These are phyloP conservation scores for Hysterangium stoloniferum DNA, from an alignment of 768 basidiomycete species.

Conservation along the genomic window DNA sequence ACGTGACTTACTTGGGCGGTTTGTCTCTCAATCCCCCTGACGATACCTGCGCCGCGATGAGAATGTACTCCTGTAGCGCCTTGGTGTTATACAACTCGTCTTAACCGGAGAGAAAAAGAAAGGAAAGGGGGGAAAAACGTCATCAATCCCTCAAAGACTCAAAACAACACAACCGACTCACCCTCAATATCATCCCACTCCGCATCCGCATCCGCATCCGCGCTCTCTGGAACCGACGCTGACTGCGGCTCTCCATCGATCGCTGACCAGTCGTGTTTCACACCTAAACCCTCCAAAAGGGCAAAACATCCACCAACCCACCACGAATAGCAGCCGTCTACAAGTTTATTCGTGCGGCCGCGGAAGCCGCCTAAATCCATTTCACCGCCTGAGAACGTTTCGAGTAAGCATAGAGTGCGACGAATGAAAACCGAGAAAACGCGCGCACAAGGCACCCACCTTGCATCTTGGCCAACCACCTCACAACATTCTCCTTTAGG, in stretches of 20 bases:
- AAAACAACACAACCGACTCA: slow-evolving; percentile 28
- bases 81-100: slow-evolving; percentile 46
- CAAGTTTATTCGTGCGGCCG: slow-evolving; percentile 95
- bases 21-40: slow-evolving; percentile 90
- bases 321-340: slow-evolving; percentile 99
- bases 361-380: slow-evolving; percentile 87
- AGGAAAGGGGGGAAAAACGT: neutral
- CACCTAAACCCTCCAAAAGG: slow-evolving; percentile 55
- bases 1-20: slow-evolving; percentile 73
- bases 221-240: slow-evolving; percentile 23
- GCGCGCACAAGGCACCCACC: neutral
- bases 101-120: slow-evolving; percentile 14
- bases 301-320: slow-evolving; percentile 92
- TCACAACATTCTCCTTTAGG: slow-evolving; percentile 9
- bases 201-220: slow-evolving; percentile 22
- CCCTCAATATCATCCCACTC: slow-evolving; percentile 73
- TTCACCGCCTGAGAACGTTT: slow-evolving; percentile 49
- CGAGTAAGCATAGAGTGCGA: neutral
- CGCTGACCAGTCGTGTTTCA: slow-evolving; percentile 14
- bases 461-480: slow-evolving; percentile 15
- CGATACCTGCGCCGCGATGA: slow-evolving; percentile 79
- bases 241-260: slow-evolving; percentile 22
- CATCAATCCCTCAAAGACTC: neutral
- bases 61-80: slow-evolving; percentile 81
- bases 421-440: neutral